These are phyloP conservation scores for Violaceomyces palustris DNA, from an alignment of 1,284 basidiomycete species.

Conservation along the genomic window DNA sequence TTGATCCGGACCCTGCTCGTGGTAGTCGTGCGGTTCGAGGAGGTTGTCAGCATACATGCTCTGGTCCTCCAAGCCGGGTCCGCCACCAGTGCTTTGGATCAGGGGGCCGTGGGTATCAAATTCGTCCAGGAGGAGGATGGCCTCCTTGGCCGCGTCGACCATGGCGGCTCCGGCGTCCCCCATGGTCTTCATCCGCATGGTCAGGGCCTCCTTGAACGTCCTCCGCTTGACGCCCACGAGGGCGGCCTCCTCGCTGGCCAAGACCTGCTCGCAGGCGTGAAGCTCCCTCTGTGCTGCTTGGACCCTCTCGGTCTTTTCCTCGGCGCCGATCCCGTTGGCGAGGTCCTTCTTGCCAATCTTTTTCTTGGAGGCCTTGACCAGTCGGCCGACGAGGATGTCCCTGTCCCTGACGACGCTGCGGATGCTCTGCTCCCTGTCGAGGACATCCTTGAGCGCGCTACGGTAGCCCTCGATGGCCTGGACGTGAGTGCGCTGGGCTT, in stretches of 20 bases:
- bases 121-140: slow-evolving; percentile 50
- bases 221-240: slow-evolving; percentile 54
- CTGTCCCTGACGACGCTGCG: slow-evolving; percentile 54
- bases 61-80: slow-evolving; percentile 27
- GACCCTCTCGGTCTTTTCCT: slow-evolving; percentile 50
- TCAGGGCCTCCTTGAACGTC: slow-evolving; percentile 55
- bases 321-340: slow-evolving; percentile 30
- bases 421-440: slow-evolving; percentile 54
- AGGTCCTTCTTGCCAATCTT: slow-evolving; percentile 38
- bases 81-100: slow-evolving; percentile 22
- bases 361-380: slow-evolving; percentile 54
- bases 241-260: slow-evolving; percentile 52
- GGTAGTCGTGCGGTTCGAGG: slow-evolving; percentile 17
- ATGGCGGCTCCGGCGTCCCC: slow-evolving; percentile 53
- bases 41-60: slow-evolving; percentile 30
- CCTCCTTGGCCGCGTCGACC: slow-evolving; percentile 52
- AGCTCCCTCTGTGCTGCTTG: slow-evolving; percentile 53
- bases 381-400: slow-evolving; percentile 54
- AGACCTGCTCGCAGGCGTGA: slow-evolving; percentile 53
- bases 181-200: slow-evolving; percentile 54
- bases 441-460: slow-evolving; percentile 54
- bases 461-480: slow-evolving; percentile 53
- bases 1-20: slow-evolving; percentile 11
- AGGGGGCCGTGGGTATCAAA: slow-evolving; percentile 49
- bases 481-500: slow-evolving; percentile 52